Base-by-base conservation (phyloP, 352 stramenopile genomes). In the Phytopythium mirpurense region DNA sequence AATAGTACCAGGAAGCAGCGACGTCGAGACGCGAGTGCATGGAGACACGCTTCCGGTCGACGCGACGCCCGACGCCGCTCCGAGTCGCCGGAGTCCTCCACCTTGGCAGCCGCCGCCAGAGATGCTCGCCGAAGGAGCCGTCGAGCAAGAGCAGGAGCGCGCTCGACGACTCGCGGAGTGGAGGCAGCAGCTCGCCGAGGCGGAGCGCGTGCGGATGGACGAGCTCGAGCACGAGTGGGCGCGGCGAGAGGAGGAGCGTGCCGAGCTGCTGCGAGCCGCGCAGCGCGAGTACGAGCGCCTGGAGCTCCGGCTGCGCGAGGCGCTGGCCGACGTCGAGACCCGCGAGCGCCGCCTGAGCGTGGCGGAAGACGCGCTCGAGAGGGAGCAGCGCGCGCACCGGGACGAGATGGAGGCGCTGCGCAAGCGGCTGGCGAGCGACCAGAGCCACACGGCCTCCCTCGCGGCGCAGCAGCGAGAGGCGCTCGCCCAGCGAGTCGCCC, bases 151-250 rank as follows among this genome's bases (percentile, higher is more conserved):
- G 32, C 34, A 60, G 15, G 51, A 36, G 37, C n/a, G 41, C n/a
- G 29, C 27, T n/a, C 29, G 27, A 0, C 46, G 42, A 18, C n/a
- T 29, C 5, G 31, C 62, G 9, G 67, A 86, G 48, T 84, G 76
- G 72, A 88, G 75, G 56, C 63, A 65, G 34, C 66, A 72, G 5
- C 54, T 86, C 50, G 65, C 75, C 34, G 74, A 71, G 36, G 69
- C 65, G 36, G 78, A 90, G 48, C 85, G 83, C 21, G 59, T 59
- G 12, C 64, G 83, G 7, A 93, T 93, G 80, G 68, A 83, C 18
- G 77, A 87, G 31, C 58, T 93, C 6, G 80, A 93, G 36, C 74
- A 87, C 5, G 80, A 91, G 56, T 91, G 83, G 83, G 83, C 80
- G 12, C 67, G 75, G 14, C 70, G 79, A 19, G 83, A 91, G 62